phyloP scores from a whole-genome alignment of 176 grass and related monocot species.

The Saccharum spontaneum region DNA sequence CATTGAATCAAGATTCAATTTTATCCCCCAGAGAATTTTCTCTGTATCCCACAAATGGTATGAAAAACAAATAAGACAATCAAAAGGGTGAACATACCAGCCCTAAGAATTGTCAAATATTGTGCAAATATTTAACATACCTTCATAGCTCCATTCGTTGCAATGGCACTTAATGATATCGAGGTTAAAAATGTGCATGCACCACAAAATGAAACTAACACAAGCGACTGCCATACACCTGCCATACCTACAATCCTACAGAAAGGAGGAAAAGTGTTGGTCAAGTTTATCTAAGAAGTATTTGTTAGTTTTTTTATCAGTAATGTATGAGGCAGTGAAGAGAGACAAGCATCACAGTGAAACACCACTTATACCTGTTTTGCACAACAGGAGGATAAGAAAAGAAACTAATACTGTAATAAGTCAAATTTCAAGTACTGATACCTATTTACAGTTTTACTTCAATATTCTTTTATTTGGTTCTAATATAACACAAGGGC shows the following conservation, averaged over 20 bases:
- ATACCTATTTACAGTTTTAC: background rate
- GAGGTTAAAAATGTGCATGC: slow-evolving; percentile 91
- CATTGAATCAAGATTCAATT: slow-evolving; percentile 18
- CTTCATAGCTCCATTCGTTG: slow-evolving; percentile 99
- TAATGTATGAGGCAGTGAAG: slow-evolving; percentile 5
- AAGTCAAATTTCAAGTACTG: slow-evolving; percentile 13
- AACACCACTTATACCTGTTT: slow-evolving; percentile 21
- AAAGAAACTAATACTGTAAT: slow-evolving; percentile 1
- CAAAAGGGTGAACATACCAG: background rate
- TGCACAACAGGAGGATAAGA: slow-evolving; percentile 12
- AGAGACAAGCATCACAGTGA: slow-evolving; percentile 26
- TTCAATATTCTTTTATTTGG: slow-evolving; percentile 12
- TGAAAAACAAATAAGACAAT: slow-evolving; percentile 5
- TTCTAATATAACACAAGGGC: slow-evolving; percentile 13
- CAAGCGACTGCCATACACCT: slow-evolving; percentile 76
- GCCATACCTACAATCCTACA: slow-evolving; percentile 99
- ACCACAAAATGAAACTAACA: slow-evolving; percentile 90
- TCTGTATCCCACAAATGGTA: background rate
- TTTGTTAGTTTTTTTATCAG: slow-evolving; percentile 3
- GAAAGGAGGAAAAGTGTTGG: slow-evolving; percentile 28
- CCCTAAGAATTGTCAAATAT: slow-evolving; percentile 12
- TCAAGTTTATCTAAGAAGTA: slow-evolving; percentile 1
- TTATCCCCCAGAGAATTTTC: background rate
- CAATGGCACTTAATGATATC: slow-evolving; percentile 98
- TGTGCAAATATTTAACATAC: slow-evolving; percentile 36